Conservation (phyloP, 2,329 filamentous ascomycete genomes). For the Nigrospora oryzae region DNA sequence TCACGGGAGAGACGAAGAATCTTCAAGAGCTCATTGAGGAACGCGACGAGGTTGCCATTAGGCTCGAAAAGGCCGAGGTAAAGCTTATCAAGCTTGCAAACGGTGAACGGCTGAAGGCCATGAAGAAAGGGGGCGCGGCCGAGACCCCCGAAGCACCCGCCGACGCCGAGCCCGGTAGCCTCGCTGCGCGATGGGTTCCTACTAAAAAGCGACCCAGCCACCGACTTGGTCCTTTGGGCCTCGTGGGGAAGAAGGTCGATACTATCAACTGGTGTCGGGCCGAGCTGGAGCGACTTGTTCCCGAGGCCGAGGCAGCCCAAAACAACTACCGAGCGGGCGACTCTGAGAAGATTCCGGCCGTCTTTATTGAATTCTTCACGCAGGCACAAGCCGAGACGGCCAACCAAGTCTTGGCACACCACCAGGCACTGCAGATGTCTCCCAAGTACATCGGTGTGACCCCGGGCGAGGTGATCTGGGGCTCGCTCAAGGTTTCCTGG, state of each 20-base stretch:
- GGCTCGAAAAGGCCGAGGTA: constrained; percentile 80
- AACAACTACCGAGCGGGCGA: constrained; percentile 57
- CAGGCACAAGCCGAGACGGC: constrained; percentile 81
- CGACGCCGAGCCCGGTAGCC: constrained; percentile 59
- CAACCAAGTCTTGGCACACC: constrained; percentile 79
- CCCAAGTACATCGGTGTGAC: constrained; percentile 77
- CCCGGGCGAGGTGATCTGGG: constrained; percentile 82
- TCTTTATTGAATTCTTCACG: constrained; percentile 83
- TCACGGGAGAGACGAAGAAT: constrained; percentile 67
- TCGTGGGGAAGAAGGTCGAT: constrained; percentile 83
- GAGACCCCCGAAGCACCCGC: constrained; percentile 38
- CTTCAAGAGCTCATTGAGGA: constrained; percentile 76
- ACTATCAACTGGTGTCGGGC: constrained; percentile 83
- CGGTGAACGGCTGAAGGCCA: constrained; percentile 56
- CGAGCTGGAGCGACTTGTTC: constrained; percentile 68
- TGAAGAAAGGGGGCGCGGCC: constrained; percentile 49
- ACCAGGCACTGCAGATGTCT: constrained; percentile 78
- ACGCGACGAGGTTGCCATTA: constrained; percentile 70
- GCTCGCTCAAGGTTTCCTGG: constrained; percentile 74
- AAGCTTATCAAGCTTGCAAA: constrained; percentile 77
- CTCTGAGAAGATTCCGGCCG: constrained; percentile 59
- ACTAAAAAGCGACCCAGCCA: constrained; percentile 71
- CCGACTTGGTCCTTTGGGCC: constrained; percentile 55
- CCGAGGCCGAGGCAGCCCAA: constrained; percentile 62
- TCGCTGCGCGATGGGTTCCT: constrained; percentile 68